These are phyloP conservation scores for Beauveria australis DNA, from an alignment of 2,329 filamentous ascomycete species.

Conservation along the genomic window DNA sequence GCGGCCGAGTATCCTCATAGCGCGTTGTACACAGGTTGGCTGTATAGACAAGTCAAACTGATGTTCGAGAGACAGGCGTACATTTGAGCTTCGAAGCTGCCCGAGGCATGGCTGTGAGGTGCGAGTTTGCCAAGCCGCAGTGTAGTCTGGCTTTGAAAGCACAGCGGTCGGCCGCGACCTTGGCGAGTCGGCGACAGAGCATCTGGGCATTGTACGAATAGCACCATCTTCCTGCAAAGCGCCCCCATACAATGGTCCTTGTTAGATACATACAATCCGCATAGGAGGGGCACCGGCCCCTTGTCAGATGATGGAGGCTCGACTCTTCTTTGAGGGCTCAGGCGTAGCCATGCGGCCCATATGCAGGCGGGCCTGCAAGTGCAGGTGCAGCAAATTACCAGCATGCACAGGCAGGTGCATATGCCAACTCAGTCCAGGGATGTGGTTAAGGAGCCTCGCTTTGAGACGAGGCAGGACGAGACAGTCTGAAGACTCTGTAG, in stretches of 20 bases:
- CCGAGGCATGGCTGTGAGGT: not conserved
- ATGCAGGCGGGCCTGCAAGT: slow-evolving; percentile 9
- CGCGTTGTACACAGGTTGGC: not conserved
- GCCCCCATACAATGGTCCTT: not conserved
- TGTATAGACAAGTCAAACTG: not conserved
- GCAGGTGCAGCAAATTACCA: slow-evolving; percentile 9
- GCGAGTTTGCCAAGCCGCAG: not conserved
- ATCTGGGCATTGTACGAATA: not conserved
- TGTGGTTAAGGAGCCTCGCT: not conserved
- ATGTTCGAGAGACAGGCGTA: not conserved
- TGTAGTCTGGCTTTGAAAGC: not conserved
- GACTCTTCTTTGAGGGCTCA: slow-evolving; percentile 5
- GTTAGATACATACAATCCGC: not conserved
- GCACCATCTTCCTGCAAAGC: not conserved
- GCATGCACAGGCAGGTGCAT: slow-evolving; percentile 6
- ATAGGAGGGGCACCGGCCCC: not conserved
- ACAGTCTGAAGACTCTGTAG: not conserved
- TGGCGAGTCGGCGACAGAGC: not conserved
- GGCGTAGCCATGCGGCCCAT: not conserved
- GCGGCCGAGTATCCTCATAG: not conserved
- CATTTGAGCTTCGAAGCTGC: not conserved
- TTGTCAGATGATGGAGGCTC: slow-evolving; percentile 1
- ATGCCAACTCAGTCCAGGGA: not conserved
- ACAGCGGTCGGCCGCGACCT: not conserved
- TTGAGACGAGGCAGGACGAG: not conserved